A percentile compares a stretch with the other conserved stretches of the same genome.
Evolutionary conservation across 2,329 filamentous ascomycete species (phyloP).

Genomic region (Colletotrichum melonis): DNA sequence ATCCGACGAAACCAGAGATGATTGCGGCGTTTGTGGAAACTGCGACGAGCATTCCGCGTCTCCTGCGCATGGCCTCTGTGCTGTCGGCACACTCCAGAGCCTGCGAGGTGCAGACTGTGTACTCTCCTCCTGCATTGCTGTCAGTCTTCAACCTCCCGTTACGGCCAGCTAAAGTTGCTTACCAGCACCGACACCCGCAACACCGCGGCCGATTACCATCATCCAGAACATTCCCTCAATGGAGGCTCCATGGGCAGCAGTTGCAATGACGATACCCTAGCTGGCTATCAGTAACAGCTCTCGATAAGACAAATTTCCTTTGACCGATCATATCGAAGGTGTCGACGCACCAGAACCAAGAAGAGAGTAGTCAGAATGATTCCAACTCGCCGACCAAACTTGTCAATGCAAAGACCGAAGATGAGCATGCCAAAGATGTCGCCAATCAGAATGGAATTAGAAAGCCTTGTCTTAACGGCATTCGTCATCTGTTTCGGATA

Average conservation of each 20-base stretch:
- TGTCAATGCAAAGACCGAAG: constrained; percentile 56
- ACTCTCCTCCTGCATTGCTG: constrained; percentile 41
- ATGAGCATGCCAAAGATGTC: constrained; percentile 54
- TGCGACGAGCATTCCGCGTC: constrained; percentile 45
- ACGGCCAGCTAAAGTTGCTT: background rate
- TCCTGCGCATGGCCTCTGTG: constrained; percentile 39
- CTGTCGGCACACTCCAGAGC: constrained; percentile 44
- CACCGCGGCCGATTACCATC: constrained; percentile 59
- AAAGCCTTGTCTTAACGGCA: constrained; percentile 50
- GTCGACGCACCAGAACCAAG: constrained; percentile 48
- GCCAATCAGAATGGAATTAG: constrained; percentile 53
- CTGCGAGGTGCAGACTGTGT: constrained; percentile 43
- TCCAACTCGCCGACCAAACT: constrained; percentile 56
- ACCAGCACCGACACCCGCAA: constrained; percentile 59
- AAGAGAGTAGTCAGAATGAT: constrained; percentile 57
- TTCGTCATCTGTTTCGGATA: constrained; percentile 46
- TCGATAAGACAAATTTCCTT: fast-evolving
- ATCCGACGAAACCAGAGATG: constrained; percentile 49
- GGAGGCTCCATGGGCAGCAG: constrained; percentile 54
- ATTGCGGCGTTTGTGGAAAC: constrained; percentile 57
- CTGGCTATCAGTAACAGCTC: background rate
- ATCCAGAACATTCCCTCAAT: constrained; percentile 61
- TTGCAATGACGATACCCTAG: constrained; percentile 54
- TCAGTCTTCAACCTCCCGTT: background rate
- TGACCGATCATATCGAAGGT: background rate